Base-by-base conservation (phyloP, 768 basidiomycete species). In the Butyriboletus loyo region DNA sequence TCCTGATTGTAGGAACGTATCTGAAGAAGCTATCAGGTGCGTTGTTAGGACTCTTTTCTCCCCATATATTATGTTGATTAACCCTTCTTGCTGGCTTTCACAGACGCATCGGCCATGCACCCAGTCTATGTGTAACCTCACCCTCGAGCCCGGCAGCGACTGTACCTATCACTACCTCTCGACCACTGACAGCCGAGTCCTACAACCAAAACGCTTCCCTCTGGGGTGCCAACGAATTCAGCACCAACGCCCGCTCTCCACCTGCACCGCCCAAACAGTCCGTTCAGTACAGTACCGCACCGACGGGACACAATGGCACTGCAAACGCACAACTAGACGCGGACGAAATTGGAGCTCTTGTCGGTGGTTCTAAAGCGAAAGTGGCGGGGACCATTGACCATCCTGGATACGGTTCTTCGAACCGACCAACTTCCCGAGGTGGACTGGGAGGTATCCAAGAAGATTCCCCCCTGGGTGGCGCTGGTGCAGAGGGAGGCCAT, bases 11-110 rank as follows among this genome's bases (percentile, higher is more conserved):
- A 90, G 90, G 62, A 73, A 73, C 39, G 85, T 88, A 8, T 91
- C 89, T 1, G 72, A 78, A 17, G 88, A 90, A 67, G 87, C 89
- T 28, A 76, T 89, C 51, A 80, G 75, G 73, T 73, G 52, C 3
- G 59, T 53, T 56, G 32, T 46, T n/a, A 11, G 9, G 11, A 7
- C 10, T 31, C 14, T 14, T 17, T 7, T 39, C 19, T 25, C 10
- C 15, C 5, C 15, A 15, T 48, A 9, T 25, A n/a, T 27, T 15
- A 47, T 34, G 40, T 46, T 17, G 35, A 46, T 51, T 25, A 44
- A 46, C 46, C 40, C 15, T 32, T 32, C 3, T 47, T 17, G 7
- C 19, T 19, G 15, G 41, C 9, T 11, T 17, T 21, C 24, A 27
- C 57, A 80, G 79, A 57, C 77, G 79, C n/a, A 81, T 82, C 28